These are phyloP conservation scores for Ceratocystiopsis sp. DNA, from an alignment of 2,329 filamentous ascomycete genomes.

Conservation along the genomic window DNA sequence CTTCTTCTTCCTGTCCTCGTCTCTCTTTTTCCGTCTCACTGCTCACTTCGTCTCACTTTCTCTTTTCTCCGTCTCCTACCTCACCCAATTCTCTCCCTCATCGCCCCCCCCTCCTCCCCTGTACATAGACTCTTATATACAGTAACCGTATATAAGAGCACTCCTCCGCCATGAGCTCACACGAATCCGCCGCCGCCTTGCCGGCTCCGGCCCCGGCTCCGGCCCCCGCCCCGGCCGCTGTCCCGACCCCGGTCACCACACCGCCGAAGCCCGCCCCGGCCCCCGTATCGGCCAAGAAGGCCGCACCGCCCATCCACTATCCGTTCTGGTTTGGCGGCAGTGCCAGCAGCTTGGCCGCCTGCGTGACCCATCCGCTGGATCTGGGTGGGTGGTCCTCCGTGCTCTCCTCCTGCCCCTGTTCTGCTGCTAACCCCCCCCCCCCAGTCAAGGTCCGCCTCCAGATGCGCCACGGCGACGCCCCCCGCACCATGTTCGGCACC, in stretches of 20 bases:
- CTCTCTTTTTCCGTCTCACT: neutral
- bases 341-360: slow-evolving; percentile 79
- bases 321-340: slow-evolving; percentile 96
- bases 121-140: too few relatives aligned
- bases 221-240: slow-evolving; percentile 1
- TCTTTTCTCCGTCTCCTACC: neutral
- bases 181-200: slow-evolving; percentile 9
- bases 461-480: slow-evolving; percentile 58
- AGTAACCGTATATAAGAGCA: too few relatives aligned
- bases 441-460: slow-evolving; percentile 60
- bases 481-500: slow-evolving; percentile 70
- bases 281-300: slow-evolving; percentile 7
- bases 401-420: neutral
- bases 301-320: slow-evolving; percentile 30
- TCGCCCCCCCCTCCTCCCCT: too few relatives aligned
- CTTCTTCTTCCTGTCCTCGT: neutral
- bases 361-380: slow-evolving; percentile 86
- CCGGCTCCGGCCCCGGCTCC: slow-evolving; percentile 5
- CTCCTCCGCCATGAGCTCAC: slow-evolving; percentile 2
- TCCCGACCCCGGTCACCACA: neutral
- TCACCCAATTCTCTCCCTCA: neutral
- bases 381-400: slow-evolving; percentile 42
- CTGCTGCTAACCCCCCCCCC: too few relatives aligned
- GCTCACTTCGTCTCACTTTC: neutral
- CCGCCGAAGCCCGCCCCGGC: neutral